phyloP scores from a whole-genome alignment of 495 filamentous ascomycete species.

The Tuber melanosporum region DNA sequence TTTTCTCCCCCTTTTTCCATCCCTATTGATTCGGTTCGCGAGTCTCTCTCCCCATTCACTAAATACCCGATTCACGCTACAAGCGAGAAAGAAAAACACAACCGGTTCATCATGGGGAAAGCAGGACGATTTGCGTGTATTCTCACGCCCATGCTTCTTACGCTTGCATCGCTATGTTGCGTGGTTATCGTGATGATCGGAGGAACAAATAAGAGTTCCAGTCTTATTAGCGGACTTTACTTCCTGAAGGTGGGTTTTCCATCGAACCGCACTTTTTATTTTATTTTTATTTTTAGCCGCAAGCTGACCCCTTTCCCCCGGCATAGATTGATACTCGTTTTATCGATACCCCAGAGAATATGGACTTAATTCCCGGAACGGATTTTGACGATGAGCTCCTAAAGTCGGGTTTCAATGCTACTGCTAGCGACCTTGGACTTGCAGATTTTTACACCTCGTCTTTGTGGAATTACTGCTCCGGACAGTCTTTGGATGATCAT shows the following conservation, averaged over 20 bases:
- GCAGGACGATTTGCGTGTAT: slow-evolving; percentile 61
- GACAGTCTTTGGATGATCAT: slow-evolving; percentile 47
- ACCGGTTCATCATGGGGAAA: slow-evolving; percentile 55
- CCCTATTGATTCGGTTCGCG: slow-evolving; percentile 1
- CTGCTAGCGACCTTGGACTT: slow-evolving; percentile 54
- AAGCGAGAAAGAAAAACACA: slow-evolving; percentile 2
- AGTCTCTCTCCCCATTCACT: not conserved
- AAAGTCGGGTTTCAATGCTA: slow-evolving; percentile 44
- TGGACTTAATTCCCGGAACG: slow-evolving; percentile 27
- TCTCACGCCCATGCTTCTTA: slow-evolving; percentile 60
- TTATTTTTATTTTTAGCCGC: not conserved
- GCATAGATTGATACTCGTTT: slow-evolving; percentile 37
- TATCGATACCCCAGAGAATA: slow-evolving; percentile 15
- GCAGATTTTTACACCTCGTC: slow-evolving; percentile 72
- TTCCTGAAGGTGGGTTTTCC: slow-evolving; percentile 54
- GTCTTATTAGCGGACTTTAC: slow-evolving; percentile 50
- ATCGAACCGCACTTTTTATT: not conserved
- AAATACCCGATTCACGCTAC: slow-evolving; percentile 3
- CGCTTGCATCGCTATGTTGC: slow-evolving; percentile 58
- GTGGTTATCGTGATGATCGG: slow-evolving; percentile 57
- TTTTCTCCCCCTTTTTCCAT: slow-evolving; percentile 8
- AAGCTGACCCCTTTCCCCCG: slow-evolving; percentile 10
- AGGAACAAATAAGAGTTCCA: slow-evolving; percentile 52
- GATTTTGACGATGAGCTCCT: slow-evolving; percentile 30
- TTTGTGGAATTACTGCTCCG: slow-evolving; percentile 82